Evolutionary conservation across 2,329 filamentous ascomycete genomes (phyloP).

Genomic region (Didymella exigua): DNA sequence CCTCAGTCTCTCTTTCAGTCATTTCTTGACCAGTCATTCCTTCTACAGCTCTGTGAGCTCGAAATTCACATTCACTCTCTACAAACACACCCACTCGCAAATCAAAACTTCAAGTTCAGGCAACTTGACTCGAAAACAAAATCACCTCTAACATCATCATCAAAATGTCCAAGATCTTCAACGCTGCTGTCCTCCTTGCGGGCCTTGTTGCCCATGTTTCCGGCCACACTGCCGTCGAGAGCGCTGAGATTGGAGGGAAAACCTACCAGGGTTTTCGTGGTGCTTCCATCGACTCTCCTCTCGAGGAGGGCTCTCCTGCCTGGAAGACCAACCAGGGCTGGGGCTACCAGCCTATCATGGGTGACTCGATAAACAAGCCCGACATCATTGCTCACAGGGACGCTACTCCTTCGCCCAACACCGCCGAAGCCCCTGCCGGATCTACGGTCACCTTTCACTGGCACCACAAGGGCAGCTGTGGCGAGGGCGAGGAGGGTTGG

Average conservation of each 20-base stretch:
- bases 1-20: slow-evolving; percentile 35
- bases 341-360: slow-evolving; percentile 40
- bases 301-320: slow-evolving; percentile 36
- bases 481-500: slow-evolving; percentile 36
- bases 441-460: slow-evolving; percentile 40
- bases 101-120: slow-evolving; percentile 10
- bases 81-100: slow-evolving; percentile 5
- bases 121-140: slow-evolving; percentile 7
- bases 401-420: slow-evolving; percentile 38
- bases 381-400: slow-evolving; percentile 44
- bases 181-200: slow-evolving; percentile 35
- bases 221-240: slow-evolving; percentile 38
- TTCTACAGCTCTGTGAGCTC: slow-evolving; percentile 43
- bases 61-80: slow-evolving; percentile 25
- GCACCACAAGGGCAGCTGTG: slow-evolving; percentile 38
- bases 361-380: slow-evolving; percentile 30
- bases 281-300: slow-evolving; percentile 31
- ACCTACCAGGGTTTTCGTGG: slow-evolving; percentile 39
- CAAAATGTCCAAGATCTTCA: slow-evolving; percentile 38
- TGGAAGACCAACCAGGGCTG: slow-evolving; percentile 44
- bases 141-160: not conserved
- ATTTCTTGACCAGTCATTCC: slow-evolving; percentile 33
- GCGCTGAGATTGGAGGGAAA: slow-evolving; percentile 33
- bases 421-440: slow-evolving; percentile 36
- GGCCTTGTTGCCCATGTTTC: slow-evolving; percentile 32